A percentile compares a stretch with the other conserved stretches of the same genome.
These are phyloP conservation scores for Exobasidium rhododendri DNA, from an alignment of 1,284 basidiomycete genomes.

Conservation along the genomic window DNA sequence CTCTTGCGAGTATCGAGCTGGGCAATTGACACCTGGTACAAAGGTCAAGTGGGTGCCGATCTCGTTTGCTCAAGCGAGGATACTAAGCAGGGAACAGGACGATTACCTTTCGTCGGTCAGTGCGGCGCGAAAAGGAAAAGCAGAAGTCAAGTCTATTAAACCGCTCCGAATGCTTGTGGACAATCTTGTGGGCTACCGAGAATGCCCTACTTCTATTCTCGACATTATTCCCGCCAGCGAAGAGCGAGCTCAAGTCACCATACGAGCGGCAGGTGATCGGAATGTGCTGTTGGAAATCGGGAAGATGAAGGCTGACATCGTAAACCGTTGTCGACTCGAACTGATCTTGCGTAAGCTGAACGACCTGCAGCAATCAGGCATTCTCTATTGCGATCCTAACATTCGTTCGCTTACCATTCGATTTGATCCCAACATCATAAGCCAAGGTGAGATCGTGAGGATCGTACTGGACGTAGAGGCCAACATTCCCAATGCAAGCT, in stretches of 20 bases:
- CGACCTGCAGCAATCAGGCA: slow-evolving; percentile 56
- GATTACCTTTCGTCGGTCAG: slow-evolving; percentile 14
- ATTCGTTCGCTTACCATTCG: slow-evolving; percentile 57
- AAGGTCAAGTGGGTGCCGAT: slow-evolving; percentile 61
- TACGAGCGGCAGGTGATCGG: slow-evolving; percentile 24
- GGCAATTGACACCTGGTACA: slow-evolving; percentile 63
- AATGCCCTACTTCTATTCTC: neutral
- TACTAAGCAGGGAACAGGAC: slow-evolving; percentile 28
- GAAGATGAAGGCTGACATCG: slow-evolving; percentile 27
- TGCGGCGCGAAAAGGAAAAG: neutral
- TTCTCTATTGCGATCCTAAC: slow-evolving; percentile 20
- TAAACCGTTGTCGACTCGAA: slow-evolving; percentile 60
- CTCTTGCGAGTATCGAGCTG: slow-evolving; percentile 63
- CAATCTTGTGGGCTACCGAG: neutral
- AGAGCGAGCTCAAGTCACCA: slow-evolving; percentile 16
- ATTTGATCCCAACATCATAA: slow-evolving; percentile 59
- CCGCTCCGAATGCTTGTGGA: neutral
- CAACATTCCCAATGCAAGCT: slow-evolving; percentile 57
- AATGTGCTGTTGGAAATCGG: slow-evolving; percentile 23
- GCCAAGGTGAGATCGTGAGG: slow-evolving; percentile 58
- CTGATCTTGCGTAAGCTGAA: slow-evolving; percentile 54
- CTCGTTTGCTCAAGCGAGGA: slow-evolving; percentile 57
- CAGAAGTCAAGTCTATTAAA: neutral
- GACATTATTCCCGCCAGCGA: neutral
- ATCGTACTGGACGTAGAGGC: slow-evolving; percentile 57